Evolutionary conservation across 192 early-diverging fungal species (phyloP).

Genomic region (Podila minutissima): DNA sequence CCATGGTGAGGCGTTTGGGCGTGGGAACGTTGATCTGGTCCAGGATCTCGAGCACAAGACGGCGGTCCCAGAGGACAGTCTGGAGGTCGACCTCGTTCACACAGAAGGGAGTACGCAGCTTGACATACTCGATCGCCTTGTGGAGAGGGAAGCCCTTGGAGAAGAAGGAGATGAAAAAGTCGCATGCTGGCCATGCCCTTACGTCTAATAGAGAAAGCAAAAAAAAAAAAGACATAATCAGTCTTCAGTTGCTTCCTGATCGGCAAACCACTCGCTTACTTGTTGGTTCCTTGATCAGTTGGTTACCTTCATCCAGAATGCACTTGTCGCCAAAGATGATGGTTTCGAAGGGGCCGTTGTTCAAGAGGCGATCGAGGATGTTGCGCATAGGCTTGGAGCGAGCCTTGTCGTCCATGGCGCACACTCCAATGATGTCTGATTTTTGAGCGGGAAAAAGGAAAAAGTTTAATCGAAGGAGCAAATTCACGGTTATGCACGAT

Average conservation of each 20-base stretch:
- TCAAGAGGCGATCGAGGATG: conserved; percentile 80
- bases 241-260: neutral
- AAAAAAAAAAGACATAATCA: neutral
- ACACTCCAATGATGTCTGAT: conserved; percentile 81
- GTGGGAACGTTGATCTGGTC: conserved; percentile 84
- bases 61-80: conserved; percentile 87
- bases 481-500: neutral
- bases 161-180: conserved; percentile 98
- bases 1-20: conserved; percentile 78
- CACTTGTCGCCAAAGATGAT: conserved; percentile 97
- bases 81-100: conserved; percentile 94
- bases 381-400: conserved; percentile 97
- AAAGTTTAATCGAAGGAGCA: neutral
- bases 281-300: neutral
- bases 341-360: conserved; percentile 76
- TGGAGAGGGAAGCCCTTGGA: conserved; percentile 92
- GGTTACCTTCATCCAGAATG: conserved; percentile 89
- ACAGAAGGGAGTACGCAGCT: conserved; percentile 84
- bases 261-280: no score
- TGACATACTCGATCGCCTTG: conserved; percentile 92
- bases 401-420: conserved; percentile 94
- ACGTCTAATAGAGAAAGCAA: conserved; percentile 60
- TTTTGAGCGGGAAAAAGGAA: neutral
- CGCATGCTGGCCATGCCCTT: conserved; percentile 91
- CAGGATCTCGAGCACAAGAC: conserved; percentile 86